phyloP scores from a whole-genome alignment of 2,329 filamentous ascomycete species.

The Zymoseptoria pseudotritici region DNA sequence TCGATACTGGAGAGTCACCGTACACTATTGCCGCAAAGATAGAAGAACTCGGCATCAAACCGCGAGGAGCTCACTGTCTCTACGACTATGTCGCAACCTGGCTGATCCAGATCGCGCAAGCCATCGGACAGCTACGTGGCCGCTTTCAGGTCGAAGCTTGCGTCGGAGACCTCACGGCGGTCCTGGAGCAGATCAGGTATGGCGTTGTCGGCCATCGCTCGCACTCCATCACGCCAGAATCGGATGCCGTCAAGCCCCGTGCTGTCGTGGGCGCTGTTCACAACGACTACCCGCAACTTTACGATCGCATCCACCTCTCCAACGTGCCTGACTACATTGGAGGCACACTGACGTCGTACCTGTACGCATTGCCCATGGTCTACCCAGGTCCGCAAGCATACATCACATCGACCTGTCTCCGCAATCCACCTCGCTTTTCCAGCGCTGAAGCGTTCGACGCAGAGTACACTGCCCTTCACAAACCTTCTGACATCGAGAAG shows the following conservation, averaged over 20 bases:
- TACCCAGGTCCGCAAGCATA: slow-evolving; percentile 2
- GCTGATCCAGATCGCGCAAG: not conserved
- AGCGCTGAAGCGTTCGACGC: slow-evolving; percentile 1
- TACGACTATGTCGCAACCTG: not conserved
- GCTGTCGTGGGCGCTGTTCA: not conserved
- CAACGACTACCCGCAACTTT: slow-evolving; percentile 1
- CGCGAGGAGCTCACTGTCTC: not conserved
- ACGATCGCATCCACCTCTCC: slow-evolving; percentile 10
- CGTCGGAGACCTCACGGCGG: slow-evolving; percentile 5
- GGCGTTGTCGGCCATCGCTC: slow-evolving; percentile 3
- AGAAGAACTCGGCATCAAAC: not conserved
- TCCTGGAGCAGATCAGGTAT: slow-evolving; percentile 9
- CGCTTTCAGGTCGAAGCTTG: slow-evolving; percentile 3
- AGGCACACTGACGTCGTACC: slow-evolving; percentile 3
- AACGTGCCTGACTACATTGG: slow-evolving; percentile 11
- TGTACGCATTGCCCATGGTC: slow-evolving; percentile 3
- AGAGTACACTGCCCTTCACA: slow-evolving; percentile 4
- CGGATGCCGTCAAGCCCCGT: not conserved
- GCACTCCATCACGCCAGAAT: not conserved
- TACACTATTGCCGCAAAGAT: not conserved
- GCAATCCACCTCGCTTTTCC: slow-evolving; percentile 7
- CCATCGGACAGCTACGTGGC: not conserved
- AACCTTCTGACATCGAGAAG: slow-evolving; percentile 1
- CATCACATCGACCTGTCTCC: slow-evolving; percentile 3
- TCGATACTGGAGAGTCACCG: not conserved